phyloP scores from a whole-genome alignment of 306 rosid genomes.

The Lathyrus sativus region DNA sequence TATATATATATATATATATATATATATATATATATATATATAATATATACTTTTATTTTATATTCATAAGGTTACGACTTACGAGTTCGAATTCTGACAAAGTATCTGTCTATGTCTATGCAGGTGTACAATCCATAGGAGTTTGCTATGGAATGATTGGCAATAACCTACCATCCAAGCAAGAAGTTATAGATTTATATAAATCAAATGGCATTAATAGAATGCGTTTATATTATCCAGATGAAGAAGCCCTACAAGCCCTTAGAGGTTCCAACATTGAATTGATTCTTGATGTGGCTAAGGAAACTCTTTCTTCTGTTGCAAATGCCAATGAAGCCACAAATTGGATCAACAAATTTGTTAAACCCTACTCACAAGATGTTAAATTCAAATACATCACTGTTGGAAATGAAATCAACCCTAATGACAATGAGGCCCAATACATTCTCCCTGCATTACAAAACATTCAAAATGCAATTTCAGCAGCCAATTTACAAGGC shows the following conservation, averaged over 20 bases:
- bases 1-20: too few relatives aligned
- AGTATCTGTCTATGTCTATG: background rate
- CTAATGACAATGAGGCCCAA: slow-evolving; percentile 3
- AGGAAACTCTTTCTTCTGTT: slow-evolving; percentile 29
- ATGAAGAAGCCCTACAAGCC: slow-evolving; percentile 43
- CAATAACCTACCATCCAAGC: slow-evolving; percentile 38
- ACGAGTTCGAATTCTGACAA: too few relatives aligned
- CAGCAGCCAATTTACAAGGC: slow-evolving; percentile 46
- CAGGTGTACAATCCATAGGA: slow-evolving; percentile 29
- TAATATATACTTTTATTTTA: too few relatives aligned
- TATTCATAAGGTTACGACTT: too few relatives aligned
- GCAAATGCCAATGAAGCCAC: slow-evolving; percentile 39
- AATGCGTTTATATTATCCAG: slow-evolving; percentile 52
- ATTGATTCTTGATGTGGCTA: slow-evolving; percentile 44
- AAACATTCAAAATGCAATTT: slow-evolving; percentile 46
- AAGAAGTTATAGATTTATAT: slow-evolving; percentile 46
- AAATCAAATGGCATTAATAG: slow-evolving; percentile 37
- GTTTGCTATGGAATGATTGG: slow-evolving; percentile 55
- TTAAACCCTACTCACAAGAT: slow-evolving; percentile 39
- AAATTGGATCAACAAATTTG: slow-evolving; percentile 43
- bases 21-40: too few relatives aligned
- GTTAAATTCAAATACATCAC: slow-evolving; percentile 50
- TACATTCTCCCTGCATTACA: slow-evolving; percentile 42
- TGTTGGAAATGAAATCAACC: slow-evolving; percentile 53
- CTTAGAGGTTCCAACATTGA: slow-evolving; percentile 60